Base-by-base conservation (phyloP, 192 early-diverging fungal genomes). In the Piromyces finnis region DNA sequence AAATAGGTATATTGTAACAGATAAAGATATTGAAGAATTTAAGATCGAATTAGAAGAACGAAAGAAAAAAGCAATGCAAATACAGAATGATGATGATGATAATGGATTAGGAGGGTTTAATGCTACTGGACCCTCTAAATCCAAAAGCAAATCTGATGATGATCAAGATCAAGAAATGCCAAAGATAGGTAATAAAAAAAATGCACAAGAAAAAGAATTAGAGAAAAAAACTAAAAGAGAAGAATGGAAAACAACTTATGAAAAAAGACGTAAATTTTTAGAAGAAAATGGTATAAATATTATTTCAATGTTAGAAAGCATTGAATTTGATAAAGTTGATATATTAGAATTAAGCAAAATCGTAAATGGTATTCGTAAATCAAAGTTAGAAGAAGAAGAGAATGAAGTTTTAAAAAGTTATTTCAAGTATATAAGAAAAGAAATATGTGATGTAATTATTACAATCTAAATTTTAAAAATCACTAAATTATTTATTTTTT, bases 101-200 rank as follows among this genome's bases (percentile, higher is more conserved):
- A n/a, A 85, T 39, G 83, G 78, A 30, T 51, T 86, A 29, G 84
- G 82, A 29, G 89, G 85, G 27, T 88, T 89, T 79, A 86, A 86
- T 30, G 80, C 79, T 37, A 35, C 30, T 78, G 81, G 32, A 83
- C 81, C 81, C 11, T 81, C 81, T 12, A 80, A 77, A 79, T 28
- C 78, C 4, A 84, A 83, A 80, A 80, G 86, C 30, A 18, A 82
- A 14, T 28, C 82, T 28, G 41, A 79, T 35, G 77, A 32, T 0
- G 30, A 28, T 77, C 3, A 30, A 36, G 81, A 86, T 28, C 82
- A 78, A 59, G 30, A 80, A 32, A 77, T 79, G 27, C 30, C 79
- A 5, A 82, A 78, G 5, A 68, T 29, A 26, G 22, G 82, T 0
- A 51, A 51, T 51, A 51, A 3, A 4, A 51, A 51, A 22, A 51